phyloP scores from a whole-genome alignment of 352 stramenopile genomes.

The Globisporangium mamillatum region DNA sequence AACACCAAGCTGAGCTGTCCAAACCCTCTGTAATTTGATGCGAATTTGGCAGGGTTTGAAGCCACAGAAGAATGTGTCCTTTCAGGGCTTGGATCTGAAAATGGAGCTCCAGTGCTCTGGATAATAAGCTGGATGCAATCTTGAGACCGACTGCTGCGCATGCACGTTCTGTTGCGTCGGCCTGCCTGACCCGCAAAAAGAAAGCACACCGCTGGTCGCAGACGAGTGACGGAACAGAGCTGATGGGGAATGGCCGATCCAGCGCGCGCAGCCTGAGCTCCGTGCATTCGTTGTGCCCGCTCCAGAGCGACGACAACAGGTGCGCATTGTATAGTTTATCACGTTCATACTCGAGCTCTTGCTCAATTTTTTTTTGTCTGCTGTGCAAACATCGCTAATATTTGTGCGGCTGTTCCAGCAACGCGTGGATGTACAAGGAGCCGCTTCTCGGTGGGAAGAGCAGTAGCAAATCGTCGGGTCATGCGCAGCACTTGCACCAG shows the following conservation, averaged over 20 bases:
- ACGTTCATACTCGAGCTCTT: neutral
- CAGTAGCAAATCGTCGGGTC: neutral
- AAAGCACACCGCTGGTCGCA: too few species aligned
- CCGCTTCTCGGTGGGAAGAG: conserved; percentile 40
- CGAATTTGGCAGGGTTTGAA: too few species aligned
- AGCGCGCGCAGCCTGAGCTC: conserved; percentile 22
- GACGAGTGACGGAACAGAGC: neutral
- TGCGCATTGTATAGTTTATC: neutral
- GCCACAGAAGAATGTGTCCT: too few species aligned
- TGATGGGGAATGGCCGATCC: conserved; percentile 45
- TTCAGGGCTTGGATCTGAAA: too few species aligned
- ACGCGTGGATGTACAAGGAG: conserved; percentile 45
- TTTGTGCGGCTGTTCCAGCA: conserved; percentile 1
- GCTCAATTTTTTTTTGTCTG: neutral
- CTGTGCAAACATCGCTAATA: neutral
- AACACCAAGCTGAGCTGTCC: too few species aligned
- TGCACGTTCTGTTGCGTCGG: too few species aligned
- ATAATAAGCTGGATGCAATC: too few species aligned
- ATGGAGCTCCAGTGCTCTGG: too few species aligned
- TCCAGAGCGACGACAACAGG: conserved; percentile 22
- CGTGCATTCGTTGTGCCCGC: conserved; percentile 29
- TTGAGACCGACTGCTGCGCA: too few species aligned
- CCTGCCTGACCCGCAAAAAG: too few species aligned
- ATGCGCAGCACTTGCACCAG: conserved; percentile 13
- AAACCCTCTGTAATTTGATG: too few species aligned